phyloP scores from a whole-genome alignment of 2,329 filamentous ascomycete genomes.

The Fusarium subtropicale region DNA sequence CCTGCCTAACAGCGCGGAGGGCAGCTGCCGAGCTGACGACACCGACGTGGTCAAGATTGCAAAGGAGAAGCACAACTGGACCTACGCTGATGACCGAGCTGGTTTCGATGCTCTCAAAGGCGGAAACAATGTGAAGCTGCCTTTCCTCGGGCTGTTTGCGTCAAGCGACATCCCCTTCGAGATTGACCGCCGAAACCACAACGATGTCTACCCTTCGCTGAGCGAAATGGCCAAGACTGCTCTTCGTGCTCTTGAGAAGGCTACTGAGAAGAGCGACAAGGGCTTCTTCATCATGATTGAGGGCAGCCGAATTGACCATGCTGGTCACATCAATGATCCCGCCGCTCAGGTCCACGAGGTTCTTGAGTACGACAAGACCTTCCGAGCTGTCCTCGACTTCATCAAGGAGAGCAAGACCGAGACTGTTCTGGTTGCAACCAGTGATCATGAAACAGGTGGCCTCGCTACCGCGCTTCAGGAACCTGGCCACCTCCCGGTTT shows the following conservation, averaged over 20 bases:
- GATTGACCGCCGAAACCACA: constrained; percentile 84
- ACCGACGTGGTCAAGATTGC: constrained; percentile 81
- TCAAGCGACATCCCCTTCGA: constrained; percentile 88
- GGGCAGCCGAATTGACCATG: constrained; percentile 95
- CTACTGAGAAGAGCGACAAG: constrained; percentile 84
- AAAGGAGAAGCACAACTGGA: constrained; percentile 80
- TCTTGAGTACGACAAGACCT: constrained; percentile 91
- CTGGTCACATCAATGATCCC: constrained; percentile 86
- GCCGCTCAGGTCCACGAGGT: constrained; percentile 91
- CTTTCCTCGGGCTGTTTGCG: constrained; percentile 88
- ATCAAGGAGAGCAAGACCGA: constrained; percentile 78
- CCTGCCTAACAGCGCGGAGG: constrained; percentile 80
- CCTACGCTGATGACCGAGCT: constrained; percentile 76
- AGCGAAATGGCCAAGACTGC: constrained; percentile 92
- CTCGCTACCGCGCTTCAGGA: constrained; percentile 80
- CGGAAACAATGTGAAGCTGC: constrained; percentile 77
- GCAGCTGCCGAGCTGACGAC: constrained; percentile 84
- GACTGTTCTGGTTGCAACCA: constrained; percentile 87
- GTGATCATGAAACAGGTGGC: constrained; percentile 96
- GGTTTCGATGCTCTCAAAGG: constrained; percentile 80
- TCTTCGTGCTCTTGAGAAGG: constrained; percentile 80
- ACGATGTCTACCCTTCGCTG: constrained; percentile 85
- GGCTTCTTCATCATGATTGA: constrained; percentile 99
- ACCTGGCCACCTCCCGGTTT: constrained; percentile 65
- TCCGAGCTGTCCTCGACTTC: constrained; percentile 86